Base-by-base conservation (phyloP, 176 grass and related monocot species). In the Alopecurus myosuroides region DNA sequence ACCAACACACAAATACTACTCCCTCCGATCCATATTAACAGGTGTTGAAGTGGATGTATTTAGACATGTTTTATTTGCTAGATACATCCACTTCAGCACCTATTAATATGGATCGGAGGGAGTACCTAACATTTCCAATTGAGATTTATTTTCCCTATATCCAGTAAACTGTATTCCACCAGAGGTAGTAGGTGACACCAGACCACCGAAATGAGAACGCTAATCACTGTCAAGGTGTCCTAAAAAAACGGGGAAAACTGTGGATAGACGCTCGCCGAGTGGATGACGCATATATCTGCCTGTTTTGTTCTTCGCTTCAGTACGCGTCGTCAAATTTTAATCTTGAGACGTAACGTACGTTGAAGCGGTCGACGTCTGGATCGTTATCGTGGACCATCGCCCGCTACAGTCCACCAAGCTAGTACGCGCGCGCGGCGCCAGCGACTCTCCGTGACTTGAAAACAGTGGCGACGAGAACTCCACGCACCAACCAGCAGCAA, bases 341-440 rank as follows among this genome's bases (percentile, higher is more conserved):
- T n/a, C n/a, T n/a, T n/a, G n/a, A n/a, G n/a, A n/a, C n/a, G n/a
- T n/a, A n/a, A n/a, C 7, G n/a, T 26, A 73, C 41, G 58, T 6
- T 60, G 20, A 9, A 28, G 35, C 9, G 36, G 30, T 64, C 60
- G 65, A 31, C 37, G 20, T 25, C 19, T 55, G 12, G 40, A 82
- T 77, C 36, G 33, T 67, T 68, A 52, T 56, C 58, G 60, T 77
- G 58, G 78, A 68, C 74, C 68, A 71, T 50, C 31, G 20, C 33
- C 33, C 19, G 35, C 55, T 50, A n/a, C 37, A 82, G 70, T 53
- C 45, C 58, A 51, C 35, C 20, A 3, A 25, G 9, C n/a, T 30
- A 81, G n/a, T n/a, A n/a, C n/a, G n/a, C n/a, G n/a, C n/a, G 18
- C 68, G 7, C 9, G 31, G 8, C 71, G 41, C 68, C 77, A 74